Evolutionary conservation across 805 yeast genomes (phyloP).

Genomic region (Cyberlindnera lachancei): DNA sequence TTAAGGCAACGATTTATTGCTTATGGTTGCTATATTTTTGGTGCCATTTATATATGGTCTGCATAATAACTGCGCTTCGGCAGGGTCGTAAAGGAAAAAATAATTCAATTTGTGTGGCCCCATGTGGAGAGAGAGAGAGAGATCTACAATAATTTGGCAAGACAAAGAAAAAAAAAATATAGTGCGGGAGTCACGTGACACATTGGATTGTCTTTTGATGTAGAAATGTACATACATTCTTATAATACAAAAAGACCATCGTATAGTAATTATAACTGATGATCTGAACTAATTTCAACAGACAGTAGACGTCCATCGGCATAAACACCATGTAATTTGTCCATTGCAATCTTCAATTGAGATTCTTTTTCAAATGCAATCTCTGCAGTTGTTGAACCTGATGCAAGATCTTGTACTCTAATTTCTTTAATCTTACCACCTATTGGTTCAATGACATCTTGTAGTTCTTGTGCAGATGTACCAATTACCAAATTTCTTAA

Average conservation of each 20-base stretch:
- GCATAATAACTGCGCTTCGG: too few relatives aligned
- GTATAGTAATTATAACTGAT: constrained; percentile 7
- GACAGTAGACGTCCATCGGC: constrained; percentile 40
- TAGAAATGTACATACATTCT: background rate
- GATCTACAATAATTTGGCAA: too few relatives aligned
- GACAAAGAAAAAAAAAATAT: background rate
- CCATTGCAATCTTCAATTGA: constrained; percentile 24
- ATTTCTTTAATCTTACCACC: constrained; percentile 13
- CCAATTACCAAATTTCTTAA: constrained; percentile 26
- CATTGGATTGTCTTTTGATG: background rate
- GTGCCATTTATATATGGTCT: too few relatives aligned
- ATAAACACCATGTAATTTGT: constrained; percentile 32
- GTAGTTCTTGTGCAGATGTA: constrained; percentile 27
- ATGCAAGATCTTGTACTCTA: constrained; percentile 27
- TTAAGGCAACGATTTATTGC: background rate
- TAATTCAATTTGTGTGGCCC: too few relatives aligned
- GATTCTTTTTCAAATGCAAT: constrained; percentile 25
- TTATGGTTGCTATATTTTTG: background rate
- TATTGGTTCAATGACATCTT: constrained; percentile 19
- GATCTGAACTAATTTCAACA: constrained; percentile 23
- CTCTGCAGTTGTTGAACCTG: constrained; percentile 34
- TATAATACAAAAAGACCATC: background rate
- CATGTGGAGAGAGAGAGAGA: too few relatives aligned
- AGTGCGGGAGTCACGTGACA: background rate
- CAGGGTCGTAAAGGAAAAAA: too few relatives aligned